Base-by-base conservation (phyloP, 2,329 filamentous ascomycete species). In the Neoascochyta sp. region DNA sequence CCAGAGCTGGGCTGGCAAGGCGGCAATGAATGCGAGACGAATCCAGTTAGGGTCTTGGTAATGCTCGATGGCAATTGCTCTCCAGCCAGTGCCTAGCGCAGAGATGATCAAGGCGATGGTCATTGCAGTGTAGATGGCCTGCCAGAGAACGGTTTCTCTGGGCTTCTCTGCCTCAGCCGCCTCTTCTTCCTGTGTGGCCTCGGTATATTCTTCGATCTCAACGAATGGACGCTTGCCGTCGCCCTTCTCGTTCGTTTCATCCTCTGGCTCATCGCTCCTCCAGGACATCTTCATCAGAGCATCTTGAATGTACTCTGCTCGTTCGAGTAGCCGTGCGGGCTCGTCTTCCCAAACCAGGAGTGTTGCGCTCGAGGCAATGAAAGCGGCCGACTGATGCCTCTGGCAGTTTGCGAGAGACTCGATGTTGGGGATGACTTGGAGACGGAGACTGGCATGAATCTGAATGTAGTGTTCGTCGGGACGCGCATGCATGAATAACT, bases 271-370 rank as follows among this genome's bases (percentile, higher is more conserved):
- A n/a, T n/a, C n/a, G 11, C 65, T 54, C 9, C 67, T 69, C 75
- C 78, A 82, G 23, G 81, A 76, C 64, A 76, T 73, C 39, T 84
- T 76, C 79, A 88, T 86, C 23, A 90, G 68, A 56, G 87, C 81
- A 3, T 76, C 75, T 60, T 90, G 83, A 37, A 90, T 87, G 18
- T 73, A 71, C 52, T 80, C 79, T 24, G 83, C 85, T 32, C 84
- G 72, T 32, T 76, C 66, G 4, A 88, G 70, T 7, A 90, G 67
- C 50, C 86, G 78, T 33, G 81, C 69, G 1, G 84, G 76, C 34
- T 89, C 83, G 45, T 90, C 85, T 45, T 90, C 85, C 86, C 86
- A 92, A 1, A 90, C 83, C 2, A 90, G 68, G 1, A 92, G 67
- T 4, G 89, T 67, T 4, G 77, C 76, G 40, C 85, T 80, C 0